phyloP scores from a whole-genome alignment of 1,284 basidiomycete species.

The Calocybe gambosa region DNA sequence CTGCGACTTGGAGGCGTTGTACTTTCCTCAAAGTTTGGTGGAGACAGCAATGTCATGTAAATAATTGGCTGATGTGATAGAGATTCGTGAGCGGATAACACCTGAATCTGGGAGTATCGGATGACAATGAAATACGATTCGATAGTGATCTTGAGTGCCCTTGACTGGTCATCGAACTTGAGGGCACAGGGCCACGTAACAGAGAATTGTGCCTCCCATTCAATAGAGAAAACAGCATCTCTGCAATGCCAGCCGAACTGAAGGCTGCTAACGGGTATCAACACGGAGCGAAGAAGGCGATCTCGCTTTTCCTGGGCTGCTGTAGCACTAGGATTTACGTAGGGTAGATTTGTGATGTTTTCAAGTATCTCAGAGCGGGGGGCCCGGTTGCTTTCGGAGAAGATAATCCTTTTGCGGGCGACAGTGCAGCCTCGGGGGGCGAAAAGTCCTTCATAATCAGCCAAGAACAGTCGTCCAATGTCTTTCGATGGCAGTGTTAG shows the following conservation, averaged over 20 bases:
- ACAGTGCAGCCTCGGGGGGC: constrained; percentile 20
- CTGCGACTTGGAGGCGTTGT: constrained; percentile 14
- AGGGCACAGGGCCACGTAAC: constrained; percentile 19
- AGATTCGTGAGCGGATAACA: constrained; percentile 30
- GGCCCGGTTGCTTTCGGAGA: constrained; percentile 29
- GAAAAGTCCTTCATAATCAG: constrained; percentile 29
- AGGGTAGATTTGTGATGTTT: constrained; percentile 37
- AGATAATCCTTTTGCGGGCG: constrained; percentile 29
- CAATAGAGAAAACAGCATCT: constrained; percentile 48
- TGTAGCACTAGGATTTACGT: constrained; percentile 34
- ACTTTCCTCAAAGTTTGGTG: constrained; percentile 39
- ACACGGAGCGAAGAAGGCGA: constrained; percentile 22
- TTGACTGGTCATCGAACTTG: constrained; percentile 36
- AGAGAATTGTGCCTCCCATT: constrained; percentile 39
- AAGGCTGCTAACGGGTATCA: constrained; percentile 30
- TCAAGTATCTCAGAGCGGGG: constrained; percentile 34
- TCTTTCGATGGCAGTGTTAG: constrained; percentile 41
- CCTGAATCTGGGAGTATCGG: constrained; percentile 37
- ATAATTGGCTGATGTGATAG: constrained; percentile 29
- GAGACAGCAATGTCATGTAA: constrained; percentile 34
- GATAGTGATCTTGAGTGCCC: constrained; percentile 38
- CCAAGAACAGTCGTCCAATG: constrained; percentile 39
- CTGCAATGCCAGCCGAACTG: constrained; percentile 54
- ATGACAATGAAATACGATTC: constrained; percentile 35
- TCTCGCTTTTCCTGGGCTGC: constrained; percentile 28